Base-by-base conservation (phyloP, 805 yeast species). In the Candida ovalis region DNA sequence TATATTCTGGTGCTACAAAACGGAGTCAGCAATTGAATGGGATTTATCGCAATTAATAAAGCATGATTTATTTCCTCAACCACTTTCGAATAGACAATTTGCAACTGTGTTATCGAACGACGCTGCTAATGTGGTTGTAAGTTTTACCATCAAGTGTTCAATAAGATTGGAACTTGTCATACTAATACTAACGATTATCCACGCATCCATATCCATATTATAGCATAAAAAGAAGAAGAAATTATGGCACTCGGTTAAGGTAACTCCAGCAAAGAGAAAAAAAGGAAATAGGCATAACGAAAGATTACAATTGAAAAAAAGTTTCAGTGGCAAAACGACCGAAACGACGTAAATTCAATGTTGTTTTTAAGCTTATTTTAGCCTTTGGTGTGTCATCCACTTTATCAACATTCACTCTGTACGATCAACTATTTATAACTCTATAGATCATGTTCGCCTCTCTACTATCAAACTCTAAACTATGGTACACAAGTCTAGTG, bases 1-100 rank as follows among this genome's bases (percentile, higher is more conserved):
- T 79, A 76, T 83, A 35, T 84, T 82, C 57, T 84, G 89, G 90
- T 80, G 81, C 56, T 83, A 75, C 69, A 83, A 82, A 60, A 82
- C 88, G 0, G 90, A 84, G 58, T 61, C 67, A 47, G 78, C 86
- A 1, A 68, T 78, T 19, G 88, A 82, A 60, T 84, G 89, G 88
- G 88, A 83, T 59, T 76, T 81, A 58, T 59, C 69, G 46, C 67
- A 74, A 45, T 70, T 85, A 55, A 73, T 78, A 8, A 63, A 72
- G 18, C 59, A 70, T 30, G 78, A 70, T 3, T 60, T 85, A 42
- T 78, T 85, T 66, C 91, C 91, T 1, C 76, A 72, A 38, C 89
- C 90, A 2, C 70, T 84, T 41, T 64, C 70, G 46, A 81, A 73
- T 55, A 82, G 97, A 68, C 68, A 74, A 60, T 86, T 74, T 65